Evolutionary conservation across 2,329 filamentous ascomycete species (phyloP), one percentile per base, ranked within the genome.

Genomic region (Gremmenia infestans): DNA sequence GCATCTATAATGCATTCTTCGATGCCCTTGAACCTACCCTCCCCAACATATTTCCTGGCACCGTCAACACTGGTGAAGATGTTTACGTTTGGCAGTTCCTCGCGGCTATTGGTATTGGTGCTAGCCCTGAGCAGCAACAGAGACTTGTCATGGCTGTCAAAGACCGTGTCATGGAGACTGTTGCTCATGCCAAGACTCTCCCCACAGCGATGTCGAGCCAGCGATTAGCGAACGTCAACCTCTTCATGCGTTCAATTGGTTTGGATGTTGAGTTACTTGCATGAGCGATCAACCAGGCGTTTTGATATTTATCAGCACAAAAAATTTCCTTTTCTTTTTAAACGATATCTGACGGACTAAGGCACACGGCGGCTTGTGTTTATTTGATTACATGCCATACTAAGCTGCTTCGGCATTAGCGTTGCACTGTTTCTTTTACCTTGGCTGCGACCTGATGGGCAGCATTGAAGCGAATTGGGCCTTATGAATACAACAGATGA

Each of bases 191-290:
- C 67, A 97, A 96, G 79, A 93, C 90, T 1, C 78, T 99, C 36
- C 93, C 94, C 17, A 81, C 86, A 15, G 88, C 94, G 55, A 90
- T 97, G 85, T 86, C 89, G 12, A 85, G 85, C 58, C 86, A 90
- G 70, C 86, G 93, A 57, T 78, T 96, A 56, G 87, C 88, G 56
- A 96, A 96, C 69, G 94, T 99, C 64, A 99, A 99, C 71, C 76
- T 99, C 54, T 99, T 99, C 73, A 97, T 99, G 92, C 88, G 91
- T 68, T 94, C 93, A 54, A 97, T 99, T 73, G 94, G 94, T n/a
- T 80, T 99, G 70, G 94, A 99, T 76, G 94, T 99, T 50, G 94
- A 97, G 65, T 74, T 87, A 51, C 67, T 71, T 59, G 64, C 63
- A 54, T 70, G 53, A 68, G 56, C 45, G 48, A 57, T 47, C 25